Conservation (phyloP, 306 rosid species). For the Sicyos baderoa region DNA sequence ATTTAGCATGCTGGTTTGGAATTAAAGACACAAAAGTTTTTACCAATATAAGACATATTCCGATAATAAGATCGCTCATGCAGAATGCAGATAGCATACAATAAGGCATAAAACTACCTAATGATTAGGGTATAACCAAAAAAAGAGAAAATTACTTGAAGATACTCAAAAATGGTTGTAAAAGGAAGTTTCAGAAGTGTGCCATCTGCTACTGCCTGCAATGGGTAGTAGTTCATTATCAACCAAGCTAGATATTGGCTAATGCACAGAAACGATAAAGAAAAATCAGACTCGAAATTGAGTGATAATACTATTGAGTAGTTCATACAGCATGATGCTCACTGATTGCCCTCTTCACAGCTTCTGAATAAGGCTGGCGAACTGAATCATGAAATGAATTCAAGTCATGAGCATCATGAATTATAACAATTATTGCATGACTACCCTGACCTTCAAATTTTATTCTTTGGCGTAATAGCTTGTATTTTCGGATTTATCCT, state of each 20-base stretch:
- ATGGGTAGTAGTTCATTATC: not conserved
- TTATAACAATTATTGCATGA: not conserved
- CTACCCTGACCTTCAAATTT: too few species aligned
- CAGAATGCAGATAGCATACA: not conserved
- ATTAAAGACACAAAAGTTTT: not conserved
- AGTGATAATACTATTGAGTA: conserved; percentile 20
- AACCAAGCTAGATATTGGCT: not conserved
- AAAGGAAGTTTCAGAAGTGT: conserved; percentile 66
- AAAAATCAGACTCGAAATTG: conserved; percentile 11
- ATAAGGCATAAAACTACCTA: not conserved
- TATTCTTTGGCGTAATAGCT: too few species aligned
- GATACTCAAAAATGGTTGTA: conserved; percentile 89
- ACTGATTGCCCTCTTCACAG: conserved; percentile 56
- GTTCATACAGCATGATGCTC: conserved; percentile 65
- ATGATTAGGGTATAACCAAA: not conserved
- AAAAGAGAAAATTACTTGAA: conserved; percentile 52
- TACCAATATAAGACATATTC: not conserved
- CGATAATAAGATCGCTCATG: not conserved
- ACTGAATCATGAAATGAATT: conserved; percentile 44
- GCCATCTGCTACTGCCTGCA: conserved; percentile 65
- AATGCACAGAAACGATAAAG: not conserved
- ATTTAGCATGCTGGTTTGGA: not conserved
- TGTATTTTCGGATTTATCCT: too few species aligned
- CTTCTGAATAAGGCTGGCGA: conserved; percentile 47
- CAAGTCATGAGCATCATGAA: conserved; percentile 21